Evolutionary conservation across 176 grass and related monocot species (phyloP).

Genomic region (barley (Hordeum vulgare)): MorexV3_pseudomolecules_assembly NC_058523.1:54380147-54380646

Average conservation of each 20-base stretch:
- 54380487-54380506: background rate
- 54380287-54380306: background rate
- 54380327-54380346: background rate
- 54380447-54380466: background rate
- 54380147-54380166: conserved; percentile 57
- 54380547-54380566: conserved; percentile 29
- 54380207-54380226: conserved; percentile 53
- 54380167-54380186: conserved; percentile 58
- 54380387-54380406: background rate
- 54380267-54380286: background rate
- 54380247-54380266: background rate
- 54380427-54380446: background rate
- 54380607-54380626: conserved; percentile 2
- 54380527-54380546: no score
- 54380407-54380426: background rate
- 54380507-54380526: background rate
- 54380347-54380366: background rate
- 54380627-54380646: conserved; percentile 14
- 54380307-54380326: background rate
- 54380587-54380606: conserved; percentile 15
- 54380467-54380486: background rate
- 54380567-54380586: conserved; percentile 18
- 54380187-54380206: conserved; percentile 60
- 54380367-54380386: background rate
- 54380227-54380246: conserved; percentile 4